Base-by-base conservation (phyloP, 2,329 filamentous ascomycete genomes). In the Xenoacremonium recifei region DNA sequence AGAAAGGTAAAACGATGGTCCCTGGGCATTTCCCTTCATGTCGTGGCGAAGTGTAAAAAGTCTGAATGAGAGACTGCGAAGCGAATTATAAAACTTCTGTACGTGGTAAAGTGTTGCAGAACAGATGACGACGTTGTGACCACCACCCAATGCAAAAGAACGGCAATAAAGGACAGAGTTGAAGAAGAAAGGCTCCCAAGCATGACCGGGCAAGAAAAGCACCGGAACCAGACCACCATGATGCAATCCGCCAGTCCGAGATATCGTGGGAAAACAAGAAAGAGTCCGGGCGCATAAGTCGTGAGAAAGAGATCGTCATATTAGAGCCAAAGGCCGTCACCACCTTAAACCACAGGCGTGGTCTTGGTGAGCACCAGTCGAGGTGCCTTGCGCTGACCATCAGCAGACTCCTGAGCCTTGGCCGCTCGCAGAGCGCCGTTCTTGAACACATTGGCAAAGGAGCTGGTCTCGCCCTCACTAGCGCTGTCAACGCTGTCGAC, bases 291-390 rank as follows among this genome's bases (percentile, higher is more conserved):
- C 59, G 59, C 65, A 54, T 67, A 64, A 66, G 59, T 68, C 66
- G 59, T 57, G 50, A 63, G 51, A 57, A 49, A 49, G 43, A 41
- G 44, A 43, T 42, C 44, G 45, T 39, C 44, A 40, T 53, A 45
- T 42, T 45, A 37, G 17, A 40, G 51, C 40, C 41, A 38, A 47
- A 48, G 54, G n/a, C n/a, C n/a, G n/a, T n/a, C 49, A 37, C 55
- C 47, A 55, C 52, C 52, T 53, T 47, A 55, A 50, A 48, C 54
- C 48, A 46, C 42, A 13, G 50, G 35, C 4, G 42, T 57, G 48
- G 39, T 55, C 64, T 84, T 91, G 53, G 87, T 91, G 53, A 96
- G 78, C 53, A 96, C 86, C 61, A 96, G 81, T 76, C 90, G 85
- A 40, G 89, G 86, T 55, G 86, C 87, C 74, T 85, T 91, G 68